These are phyloP conservation scores for Penicillium sp. DNA, from an alignment of 2,329 filamentous ascomycete genomes.

Conservation along the genomic window DNA sequence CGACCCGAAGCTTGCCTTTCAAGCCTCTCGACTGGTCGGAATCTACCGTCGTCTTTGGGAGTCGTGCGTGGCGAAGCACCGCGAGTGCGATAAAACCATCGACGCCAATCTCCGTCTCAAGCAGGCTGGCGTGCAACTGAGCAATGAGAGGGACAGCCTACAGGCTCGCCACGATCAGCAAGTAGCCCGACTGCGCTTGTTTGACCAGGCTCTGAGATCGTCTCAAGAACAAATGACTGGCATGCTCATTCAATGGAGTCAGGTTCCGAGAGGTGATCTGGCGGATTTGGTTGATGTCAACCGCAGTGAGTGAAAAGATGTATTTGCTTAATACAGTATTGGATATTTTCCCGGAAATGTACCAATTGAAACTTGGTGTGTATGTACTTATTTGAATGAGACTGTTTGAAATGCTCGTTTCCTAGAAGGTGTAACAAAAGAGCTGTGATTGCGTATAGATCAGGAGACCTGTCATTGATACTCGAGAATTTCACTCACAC, in stretches of 20 bases:
- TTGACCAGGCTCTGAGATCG: background rate
- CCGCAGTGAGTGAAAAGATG: background rate
- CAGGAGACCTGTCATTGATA: background rate
- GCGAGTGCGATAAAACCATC: no score
- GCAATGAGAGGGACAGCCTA: conserved; percentile 3
- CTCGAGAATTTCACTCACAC: background rate
- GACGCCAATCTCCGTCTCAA: background rate
- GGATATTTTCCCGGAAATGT: background rate
- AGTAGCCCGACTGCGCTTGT: background rate
- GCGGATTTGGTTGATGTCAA: background rate
- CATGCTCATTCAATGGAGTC: conserved; percentile 3
- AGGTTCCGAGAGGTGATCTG: background rate
- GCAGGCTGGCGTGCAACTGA: conserved; percentile 1
- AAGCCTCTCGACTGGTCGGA: background rate
- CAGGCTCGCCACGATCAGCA: conserved; percentile 4
- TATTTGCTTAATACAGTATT: background rate
- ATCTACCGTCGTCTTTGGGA: conserved; percentile 1
- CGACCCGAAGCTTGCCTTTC: conserved; percentile 2
- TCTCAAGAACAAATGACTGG: background rate
- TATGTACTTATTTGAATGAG: background rate
- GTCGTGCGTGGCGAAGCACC: background rate
- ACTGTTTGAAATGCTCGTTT: background rate
- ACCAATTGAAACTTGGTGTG: background rate
- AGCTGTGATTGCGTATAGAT: background rate
- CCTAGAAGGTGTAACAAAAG: background rate